Percentiles rank a stretch among this genome's conserved stretches.
phyloP scores from a whole-genome alignment of 106 monocot genomes.

The Narthecium ossifragum region DNA sequence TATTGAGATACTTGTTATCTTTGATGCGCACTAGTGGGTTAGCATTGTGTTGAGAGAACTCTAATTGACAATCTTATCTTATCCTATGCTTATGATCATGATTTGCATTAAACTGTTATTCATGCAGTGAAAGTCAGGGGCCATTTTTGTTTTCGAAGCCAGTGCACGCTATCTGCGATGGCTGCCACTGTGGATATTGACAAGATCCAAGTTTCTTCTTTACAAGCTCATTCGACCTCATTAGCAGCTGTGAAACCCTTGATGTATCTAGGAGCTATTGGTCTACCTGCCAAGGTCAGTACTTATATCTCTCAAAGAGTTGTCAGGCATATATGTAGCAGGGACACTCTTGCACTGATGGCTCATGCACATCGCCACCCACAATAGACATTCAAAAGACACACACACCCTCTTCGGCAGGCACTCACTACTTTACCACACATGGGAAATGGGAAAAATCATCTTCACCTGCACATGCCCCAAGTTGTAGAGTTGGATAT shows the following conservation, averaged over 20 bases:
- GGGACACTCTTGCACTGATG: too few relatives aligned
- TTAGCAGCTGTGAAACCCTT: conserved; percentile 25
- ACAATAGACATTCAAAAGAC: too few relatives aligned
- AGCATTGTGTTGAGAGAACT: not conserved
- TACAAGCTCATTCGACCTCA: conserved; percentile 28
- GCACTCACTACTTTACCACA: too few relatives aligned
- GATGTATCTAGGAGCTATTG: conserved; percentile 45
- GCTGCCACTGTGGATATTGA: conserved; percentile 36
- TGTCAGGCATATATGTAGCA: too few relatives aligned
- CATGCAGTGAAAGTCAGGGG: conserved; percentile 37
- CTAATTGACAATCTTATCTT: not conserved
- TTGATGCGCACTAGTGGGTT: too few relatives aligned
- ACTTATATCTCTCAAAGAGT: not conserved
- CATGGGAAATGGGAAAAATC: too few relatives aligned
- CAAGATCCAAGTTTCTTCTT: conserved; percentile 25
- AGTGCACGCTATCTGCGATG: conserved; percentile 21
- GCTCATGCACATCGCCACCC: too few relatives aligned
- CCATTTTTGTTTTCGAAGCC: conserved; percentile 20
- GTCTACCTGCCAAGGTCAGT: conserved; percentile 52
- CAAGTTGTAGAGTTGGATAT: too few relatives aligned
- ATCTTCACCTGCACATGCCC: too few relatives aligned
- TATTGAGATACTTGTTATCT: too few relatives aligned
- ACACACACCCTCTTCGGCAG: too few relatives aligned
- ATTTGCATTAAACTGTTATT: conserved; percentile 1
- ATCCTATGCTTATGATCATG: not conserved